Evolutionary conservation across 1,139 yeast species (phyloP).

Genomic region (Candida sp.): DNA sequence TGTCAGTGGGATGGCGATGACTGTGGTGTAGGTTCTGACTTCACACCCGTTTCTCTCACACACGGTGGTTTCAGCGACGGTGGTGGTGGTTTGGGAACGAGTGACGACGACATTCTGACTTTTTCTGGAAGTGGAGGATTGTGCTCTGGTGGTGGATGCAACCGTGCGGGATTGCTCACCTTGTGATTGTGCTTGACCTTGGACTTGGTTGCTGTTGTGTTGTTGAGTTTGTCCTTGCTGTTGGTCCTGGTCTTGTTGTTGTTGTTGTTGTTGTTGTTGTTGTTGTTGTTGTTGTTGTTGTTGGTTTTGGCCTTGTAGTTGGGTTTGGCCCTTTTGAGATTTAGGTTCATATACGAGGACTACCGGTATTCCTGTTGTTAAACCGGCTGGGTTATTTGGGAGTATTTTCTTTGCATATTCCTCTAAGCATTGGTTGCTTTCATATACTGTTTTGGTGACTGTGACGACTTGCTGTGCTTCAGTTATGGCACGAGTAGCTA

Average conservation of each 20-base stretch:
- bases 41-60: conserved; percentile 18
- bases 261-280: too few species aligned
- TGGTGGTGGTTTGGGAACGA: conserved; percentile 9
- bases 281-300: conserved; percentile 2
- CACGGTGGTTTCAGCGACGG: conserved; percentile 9
- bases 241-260: neutral
- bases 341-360: conserved; percentile 32
- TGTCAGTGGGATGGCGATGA: conserved; percentile 15
- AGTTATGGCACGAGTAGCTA: conserved; percentile 3
- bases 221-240: too few species aligned
- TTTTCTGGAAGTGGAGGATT: neutral
- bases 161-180: too few species aligned
- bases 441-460: conserved; percentile 34
- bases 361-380: conserved; percentile 33
- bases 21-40: conserved; percentile 10
- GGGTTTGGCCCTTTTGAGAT: neutral
- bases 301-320: neutral
- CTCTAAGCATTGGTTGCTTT: conserved; percentile 33
- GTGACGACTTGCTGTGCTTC: conserved; percentile 24
- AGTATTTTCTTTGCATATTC: conserved; percentile 24
- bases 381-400: conserved; percentile 24
- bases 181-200: neutral
- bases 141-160: too few species aligned
- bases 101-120: neutral
- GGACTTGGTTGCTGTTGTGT: neutral